Percentiles rank a stretch among this genome's conserved stretches.
Evolutionary conservation across 2,329 filamentous ascomycete species (phyloP).

Genomic region (Arachnomyces sp.): DNA sequence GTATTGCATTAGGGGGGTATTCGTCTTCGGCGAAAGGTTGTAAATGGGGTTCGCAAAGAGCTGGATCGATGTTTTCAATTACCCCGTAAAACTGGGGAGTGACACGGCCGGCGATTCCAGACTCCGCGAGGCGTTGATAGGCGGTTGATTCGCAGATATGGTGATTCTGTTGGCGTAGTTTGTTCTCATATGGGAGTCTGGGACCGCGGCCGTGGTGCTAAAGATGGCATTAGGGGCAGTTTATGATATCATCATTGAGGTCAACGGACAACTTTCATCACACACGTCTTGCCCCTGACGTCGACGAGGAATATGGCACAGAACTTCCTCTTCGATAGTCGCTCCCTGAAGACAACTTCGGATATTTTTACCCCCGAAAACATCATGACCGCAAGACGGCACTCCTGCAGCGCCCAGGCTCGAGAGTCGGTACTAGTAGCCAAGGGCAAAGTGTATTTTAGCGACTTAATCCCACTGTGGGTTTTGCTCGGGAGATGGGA

Average conservation of each 20-base stretch:
- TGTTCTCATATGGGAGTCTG: constrained; percentile 1
- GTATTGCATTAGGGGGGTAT: constrained; percentile 15
- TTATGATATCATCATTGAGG: not conserved
- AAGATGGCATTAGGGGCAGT: not conserved
- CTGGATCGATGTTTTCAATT: constrained; percentile 8
- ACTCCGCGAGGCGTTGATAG: constrained; percentile 7
- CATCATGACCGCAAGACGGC: too few relatives aligned
- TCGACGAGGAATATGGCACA: constrained; percentile 9
- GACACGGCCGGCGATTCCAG: constrained; percentile 7
- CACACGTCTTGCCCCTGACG: constrained; percentile 7
- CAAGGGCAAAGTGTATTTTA: too few relatives aligned
- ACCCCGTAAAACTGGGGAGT: constrained; percentile 8
- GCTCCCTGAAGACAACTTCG: constrained; percentile 7
- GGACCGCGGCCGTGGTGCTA: constrained; percentile 3
- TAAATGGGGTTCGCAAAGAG: constrained; percentile 4
- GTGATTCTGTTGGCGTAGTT: constrained; percentile 1
- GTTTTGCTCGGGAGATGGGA: too few relatives aligned
- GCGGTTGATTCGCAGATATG: constrained; percentile 8
- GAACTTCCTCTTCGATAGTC: constrained; percentile 6
- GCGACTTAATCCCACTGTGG: too few relatives aligned
- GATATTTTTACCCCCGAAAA: constrained; percentile 3
- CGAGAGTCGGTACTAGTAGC: too few relatives aligned
- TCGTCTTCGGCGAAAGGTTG: constrained; percentile 11
- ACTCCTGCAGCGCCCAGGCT: too few relatives aligned
- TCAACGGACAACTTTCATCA: constrained; percentile 8